These are phyloP conservation scores for Symmetrospora coprosmae DNA, from an alignment of 768 basidiomycete species.

Conservation along the genomic window DNA sequence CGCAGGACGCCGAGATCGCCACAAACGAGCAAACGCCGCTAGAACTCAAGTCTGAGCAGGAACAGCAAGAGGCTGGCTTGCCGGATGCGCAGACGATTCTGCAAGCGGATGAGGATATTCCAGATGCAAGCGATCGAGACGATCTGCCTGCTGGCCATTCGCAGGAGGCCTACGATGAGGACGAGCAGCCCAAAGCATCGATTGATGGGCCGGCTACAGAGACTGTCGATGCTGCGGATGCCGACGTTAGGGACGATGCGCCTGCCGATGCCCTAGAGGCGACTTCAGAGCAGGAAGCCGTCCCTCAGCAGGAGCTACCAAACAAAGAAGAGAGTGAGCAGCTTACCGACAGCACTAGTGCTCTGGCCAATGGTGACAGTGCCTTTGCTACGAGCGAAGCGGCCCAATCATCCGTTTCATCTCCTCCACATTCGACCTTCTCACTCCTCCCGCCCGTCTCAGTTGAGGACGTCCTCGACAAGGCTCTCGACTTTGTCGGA, in stretches of 20 bases:
- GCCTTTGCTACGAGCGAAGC: too few species aligned
- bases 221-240: background rate
- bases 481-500: background rate
- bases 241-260: background rate
- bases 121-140: background rate
- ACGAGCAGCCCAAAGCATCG: background rate
- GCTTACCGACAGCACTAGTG: too few species aligned
- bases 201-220: background rate
- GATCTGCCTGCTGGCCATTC: too few species aligned
- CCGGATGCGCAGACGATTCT: background rate
- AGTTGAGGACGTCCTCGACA: constrained; percentile 14
- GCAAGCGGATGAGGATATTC: background rate
- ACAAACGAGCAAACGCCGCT: too few species aligned
- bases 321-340: too few species aligned
- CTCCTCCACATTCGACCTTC: constrained; percentile 18
- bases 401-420: too few species aligned
- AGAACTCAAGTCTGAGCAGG: too few species aligned
- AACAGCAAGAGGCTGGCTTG: too few species aligned
- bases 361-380: too few species aligned
- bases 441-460: constrained; percentile 4
- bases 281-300: background rate
- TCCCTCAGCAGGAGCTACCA: background rate
- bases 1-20: too few species aligned
- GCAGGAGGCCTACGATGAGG: background rate
- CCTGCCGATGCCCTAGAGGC: background rate